phyloP scores from a whole-genome alignment of 2,329 filamentous ascomycete species.

The Fusarium papillatum region DNA sequence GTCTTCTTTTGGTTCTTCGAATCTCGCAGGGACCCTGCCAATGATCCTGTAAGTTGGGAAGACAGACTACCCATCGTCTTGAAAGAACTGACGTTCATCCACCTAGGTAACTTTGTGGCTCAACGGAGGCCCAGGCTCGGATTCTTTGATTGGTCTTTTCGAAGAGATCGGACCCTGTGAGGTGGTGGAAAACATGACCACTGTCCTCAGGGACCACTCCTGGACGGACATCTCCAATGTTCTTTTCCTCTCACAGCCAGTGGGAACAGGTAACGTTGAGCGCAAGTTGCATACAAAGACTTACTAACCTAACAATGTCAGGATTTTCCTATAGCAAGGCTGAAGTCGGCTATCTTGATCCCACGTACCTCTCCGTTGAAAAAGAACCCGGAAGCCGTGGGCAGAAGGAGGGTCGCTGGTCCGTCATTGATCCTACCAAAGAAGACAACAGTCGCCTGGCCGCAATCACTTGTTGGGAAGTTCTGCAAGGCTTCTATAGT shows the following conservation, averaged over 20 bases:
- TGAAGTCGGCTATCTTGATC: conserved; percentile 22
- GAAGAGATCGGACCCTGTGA: conserved; percentile 25
- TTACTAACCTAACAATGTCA: not conserved
- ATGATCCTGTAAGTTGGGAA: conserved; percentile 6
- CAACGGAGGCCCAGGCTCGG: conserved; percentile 69
- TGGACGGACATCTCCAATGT: conserved; percentile 26
- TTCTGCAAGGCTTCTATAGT: conserved; percentile 24
- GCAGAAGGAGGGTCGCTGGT: conserved; percentile 17
- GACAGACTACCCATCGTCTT: too few species aligned
- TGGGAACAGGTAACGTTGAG: conserved; percentile 3
- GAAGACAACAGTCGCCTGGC: conserved; percentile 17
- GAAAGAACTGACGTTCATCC: not conserved
- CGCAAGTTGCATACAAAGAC: not conserved
- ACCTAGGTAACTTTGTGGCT: conserved; percentile 64
- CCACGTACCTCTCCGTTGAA: conserved; percentile 14
- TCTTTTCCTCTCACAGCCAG: conserved; percentile 23
- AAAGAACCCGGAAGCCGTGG: conserved; percentile 2
- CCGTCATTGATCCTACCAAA: conserved; percentile 12
- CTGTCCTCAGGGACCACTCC: conserved; percentile 10
- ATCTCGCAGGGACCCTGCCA: conserved; percentile 34
- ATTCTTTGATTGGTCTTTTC: conserved; percentile 33
- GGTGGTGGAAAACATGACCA: conserved; percentile 24
- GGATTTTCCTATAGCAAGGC: conserved; percentile 18
- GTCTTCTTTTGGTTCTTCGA: conserved; percentile 46
- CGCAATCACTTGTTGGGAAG: conserved; percentile 22